phyloP scores from a whole-genome alignment of 2,329 filamentous ascomycete genomes.

The Dothistroma pini region DNA sequence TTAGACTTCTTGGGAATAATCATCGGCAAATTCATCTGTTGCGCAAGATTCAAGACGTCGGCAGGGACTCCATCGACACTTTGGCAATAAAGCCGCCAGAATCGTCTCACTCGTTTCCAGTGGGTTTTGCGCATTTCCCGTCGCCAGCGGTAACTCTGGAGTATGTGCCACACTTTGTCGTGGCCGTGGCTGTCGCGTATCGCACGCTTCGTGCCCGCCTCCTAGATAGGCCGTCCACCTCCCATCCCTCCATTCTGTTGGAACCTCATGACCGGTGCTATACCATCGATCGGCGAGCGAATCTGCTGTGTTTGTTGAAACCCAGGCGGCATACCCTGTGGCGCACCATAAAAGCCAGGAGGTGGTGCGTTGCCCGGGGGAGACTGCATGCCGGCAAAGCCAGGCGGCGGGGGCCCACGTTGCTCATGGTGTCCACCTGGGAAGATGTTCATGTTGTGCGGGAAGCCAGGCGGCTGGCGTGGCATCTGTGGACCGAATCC shows the following conservation, averaged over 20 bases:
- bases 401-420: slow-evolving; percentile 14
- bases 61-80: no score
- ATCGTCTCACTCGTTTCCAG: not conserved
- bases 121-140: not conserved
- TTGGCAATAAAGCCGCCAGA: not conserved
- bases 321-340: slow-evolving; percentile 9
- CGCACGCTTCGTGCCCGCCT: not conserved
- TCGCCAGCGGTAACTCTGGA: not conserved
- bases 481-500: slow-evolving; percentile 33
- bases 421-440: slow-evolving; percentile 20
- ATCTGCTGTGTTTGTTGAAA: slow-evolving; percentile 10
- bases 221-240: not conserved
- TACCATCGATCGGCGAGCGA: slow-evolving; percentile 2
- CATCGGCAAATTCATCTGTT: no score
- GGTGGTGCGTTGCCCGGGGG: slow-evolving; percentile 9
- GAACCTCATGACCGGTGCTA: slow-evolving; percentile 4
- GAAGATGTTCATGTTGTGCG: slow-evolving; percentile 30
- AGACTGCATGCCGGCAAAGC: slow-evolving; percentile 4
- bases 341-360: slow-evolving; percentile 16
- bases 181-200: not conserved
- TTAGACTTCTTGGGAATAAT: no score
- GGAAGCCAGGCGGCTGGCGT: slow-evolving; percentile 33
- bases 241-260: not conserved
- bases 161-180: not conserved
- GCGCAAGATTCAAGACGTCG: no score